A percentile compares a stretch with the other conserved stretches of the same genome.
These are phyloP conservation scores for Closterium sp. DNA, from an alignment of 139 green algal genomes.

Conservation along the genomic window DNA sequence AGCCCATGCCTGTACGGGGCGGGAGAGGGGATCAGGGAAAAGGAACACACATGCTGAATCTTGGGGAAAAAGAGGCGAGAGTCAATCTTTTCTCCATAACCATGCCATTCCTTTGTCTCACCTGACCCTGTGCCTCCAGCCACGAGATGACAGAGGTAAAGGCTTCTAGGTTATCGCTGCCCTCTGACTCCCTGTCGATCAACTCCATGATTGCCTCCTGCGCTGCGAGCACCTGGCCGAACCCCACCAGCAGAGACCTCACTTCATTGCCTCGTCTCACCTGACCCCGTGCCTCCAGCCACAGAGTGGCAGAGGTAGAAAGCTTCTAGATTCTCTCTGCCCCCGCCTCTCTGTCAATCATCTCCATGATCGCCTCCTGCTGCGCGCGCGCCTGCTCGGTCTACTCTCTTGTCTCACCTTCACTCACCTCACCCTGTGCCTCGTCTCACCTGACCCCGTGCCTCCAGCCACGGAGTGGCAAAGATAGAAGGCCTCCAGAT, in stretches of 20 bases:
- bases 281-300: slow-evolving; percentile 82
- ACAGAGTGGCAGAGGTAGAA: slow-evolving; percentile 98
- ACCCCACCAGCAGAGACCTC: slow-evolving; percentile 44
- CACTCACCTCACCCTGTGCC: slow-evolving; percentile 88
- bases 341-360: slow-evolving; percentile 98
- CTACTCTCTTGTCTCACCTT: slow-evolving; percentile 99
- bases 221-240: slow-evolving; percentile 53
- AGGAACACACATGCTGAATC: slow-evolving; percentile 97
- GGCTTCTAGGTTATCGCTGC: slow-evolving; percentile 93
- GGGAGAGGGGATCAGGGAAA: no score
- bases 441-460: slow-evolving; percentile 71
- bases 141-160: slow-evolving; percentile 97
- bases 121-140: slow-evolving; percentile 84
- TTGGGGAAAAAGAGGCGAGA: slow-evolving; percentile 71
- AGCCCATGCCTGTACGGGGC: no score
- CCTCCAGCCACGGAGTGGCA: slow-evolving; percentile 97
- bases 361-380: slow-evolving; percentile 95
- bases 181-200: slow-evolving; percentile 97
- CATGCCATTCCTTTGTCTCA: no score
- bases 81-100: slow-evolving; percentile 95
- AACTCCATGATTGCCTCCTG: slow-evolving; percentile 97
- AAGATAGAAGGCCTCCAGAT: slow-evolving; percentile 94
- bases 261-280: slow-evolving; percentile 70
- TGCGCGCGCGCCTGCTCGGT: slow-evolving; percentile 48
- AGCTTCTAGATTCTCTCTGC: slow-evolving; percentile 95